A percentile compares a stretch with the other conserved stretches of the same genome.
Evolutionary conservation across 2,329 filamentous ascomycete genomes (phyloP).

Genomic region (Monilinia fructicola): DNA sequence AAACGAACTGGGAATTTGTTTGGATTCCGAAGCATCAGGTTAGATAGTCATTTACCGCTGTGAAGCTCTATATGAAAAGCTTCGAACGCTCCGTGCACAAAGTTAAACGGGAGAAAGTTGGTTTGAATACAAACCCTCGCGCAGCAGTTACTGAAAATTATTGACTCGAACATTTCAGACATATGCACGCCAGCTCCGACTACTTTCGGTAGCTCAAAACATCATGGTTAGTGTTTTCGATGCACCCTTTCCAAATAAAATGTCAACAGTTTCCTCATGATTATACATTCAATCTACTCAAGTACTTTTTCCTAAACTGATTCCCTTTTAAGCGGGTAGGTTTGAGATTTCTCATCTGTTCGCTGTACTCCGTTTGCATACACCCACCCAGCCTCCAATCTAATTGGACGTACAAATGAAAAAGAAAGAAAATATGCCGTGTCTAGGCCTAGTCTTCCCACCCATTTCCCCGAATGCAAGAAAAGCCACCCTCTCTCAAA

Average conservation of each 20-base stretch:
- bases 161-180: no score
- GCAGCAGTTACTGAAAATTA: no score
- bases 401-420: slow-evolving; percentile 9
- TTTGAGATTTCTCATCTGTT: neutral
- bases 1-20: no score
- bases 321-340: neutral
- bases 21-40: no score
- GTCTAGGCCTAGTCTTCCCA: neutral
- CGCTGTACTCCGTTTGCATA: neutral
- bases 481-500: neutral
- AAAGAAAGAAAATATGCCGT: neutral
- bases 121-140: no score
- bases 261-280: neutral
- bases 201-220: no score
- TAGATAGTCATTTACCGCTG: no score
- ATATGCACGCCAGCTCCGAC: no score
- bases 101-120: no score
- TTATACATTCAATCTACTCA: neutral
- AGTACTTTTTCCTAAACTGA: neutral
- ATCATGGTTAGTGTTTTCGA: no score
- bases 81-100: no score
- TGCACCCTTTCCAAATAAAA: neutral
- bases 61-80: no score
- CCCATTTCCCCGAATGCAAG: neutral
- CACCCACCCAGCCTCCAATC: slow-evolving; percentile 7